Percentiles rank a stretch among this genome's conserved stretches.
These are phyloP conservation scores for Liquidambar formosana DNA, from an alignment of 164 flowering plant species.

Conservation along the genomic window DNA sequence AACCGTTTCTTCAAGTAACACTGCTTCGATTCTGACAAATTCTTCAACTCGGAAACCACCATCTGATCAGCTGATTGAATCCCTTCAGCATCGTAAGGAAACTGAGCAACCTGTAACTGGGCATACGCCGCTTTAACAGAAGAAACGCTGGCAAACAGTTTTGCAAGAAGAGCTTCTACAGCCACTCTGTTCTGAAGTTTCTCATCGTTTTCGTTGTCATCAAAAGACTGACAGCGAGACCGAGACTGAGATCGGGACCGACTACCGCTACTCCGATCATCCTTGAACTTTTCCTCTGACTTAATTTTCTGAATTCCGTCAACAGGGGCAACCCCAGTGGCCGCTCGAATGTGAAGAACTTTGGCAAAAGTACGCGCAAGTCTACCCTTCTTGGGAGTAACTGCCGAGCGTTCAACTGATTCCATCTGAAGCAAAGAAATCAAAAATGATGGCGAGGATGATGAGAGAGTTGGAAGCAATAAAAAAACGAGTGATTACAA, in stretches of 20 bases:
- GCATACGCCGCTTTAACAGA: slow-evolving; percentile 66
- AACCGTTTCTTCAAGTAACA: slow-evolving; percentile 56
- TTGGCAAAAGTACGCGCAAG: slow-evolving; percentile 63
- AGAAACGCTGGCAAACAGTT: slow-evolving; percentile 63
- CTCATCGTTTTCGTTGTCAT: slow-evolving; percentile 35
- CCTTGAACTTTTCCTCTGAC: slow-evolving; percentile 24
- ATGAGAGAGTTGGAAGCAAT: neutral
- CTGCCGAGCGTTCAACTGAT: slow-evolving; percentile 35
- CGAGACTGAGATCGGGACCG: slow-evolving; percentile 3
- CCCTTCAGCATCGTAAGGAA: slow-evolving; percentile 65
- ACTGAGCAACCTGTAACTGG: slow-evolving; percentile 57
- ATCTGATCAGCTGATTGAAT: slow-evolving; percentile 57
- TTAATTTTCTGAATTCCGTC: slow-evolving; percentile 41
- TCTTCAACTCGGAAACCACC: slow-evolving; percentile 54
- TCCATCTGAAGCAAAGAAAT: slow-evolving; percentile 53
- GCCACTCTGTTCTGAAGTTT: slow-evolving; percentile 28
- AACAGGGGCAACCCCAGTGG: slow-evolving; percentile 47
- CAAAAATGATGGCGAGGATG: slow-evolving; percentile 3
- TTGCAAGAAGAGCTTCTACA: slow-evolving; percentile 53
- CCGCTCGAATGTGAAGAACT: slow-evolving; percentile 51
- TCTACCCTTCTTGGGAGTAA: slow-evolving; percentile 37
- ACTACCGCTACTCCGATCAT: slow-evolving; percentile 4
- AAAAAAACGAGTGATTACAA: neutral
- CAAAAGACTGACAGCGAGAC: neutral
- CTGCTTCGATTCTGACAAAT: slow-evolving; percentile 65